Base-by-base conservation (phyloP, 2,329 filamentous ascomycete species). In the Fusarium gaditjirri region DNA sequence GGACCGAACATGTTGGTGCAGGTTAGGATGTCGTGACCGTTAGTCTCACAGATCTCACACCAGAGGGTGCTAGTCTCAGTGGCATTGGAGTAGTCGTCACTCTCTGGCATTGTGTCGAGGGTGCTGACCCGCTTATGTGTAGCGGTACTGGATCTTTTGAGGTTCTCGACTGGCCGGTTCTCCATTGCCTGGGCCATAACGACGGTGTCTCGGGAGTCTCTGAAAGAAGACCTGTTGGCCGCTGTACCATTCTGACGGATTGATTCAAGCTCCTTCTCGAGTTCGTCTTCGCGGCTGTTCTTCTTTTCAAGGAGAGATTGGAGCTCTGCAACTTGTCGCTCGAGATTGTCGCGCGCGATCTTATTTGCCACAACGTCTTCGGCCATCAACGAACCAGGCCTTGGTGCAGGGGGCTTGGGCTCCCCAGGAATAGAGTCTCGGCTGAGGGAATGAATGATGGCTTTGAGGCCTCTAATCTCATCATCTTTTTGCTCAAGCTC, bases 21-120 rank as follows among this genome's bases (percentile, higher is more conserved):
- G 27, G 93, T 97, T 62, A 98, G 86, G 68, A 98, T 97, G 77
- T 98, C 95, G 79, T 98, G 95, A 21, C 95, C 95, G 50, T 90
- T 88, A 38, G 93, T 93, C 84, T 98, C 95, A 83, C 95, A 98
- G 70, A 98, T 96, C 83, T 98, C 96, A 82, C 95, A 98, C 93
- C 93, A 97, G 70, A 95, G 87, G 21, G 87, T 89, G 79, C 90
- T 93, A 76, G 87, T 91, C 79, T 94, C 93, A 42, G 92, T 93
- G 27, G 89, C 88, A 33, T 88, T 90, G 41, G 92, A 93, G 80
- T 92, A 88, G 19, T 87, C 86, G 75, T 93, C 92, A 77, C 89
- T 93, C 80, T 93, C 92, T 44, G 86, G 87, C 90, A 92, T 93
- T 9, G 90, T 89, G 65, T 92, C 90, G 17, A 93, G 83, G 6